A percentile compares a stretch with the other conserved stretches of the same genome.
Conservation (phyloP, 805 yeast species). For the Saturnispora silvae region DNA sequence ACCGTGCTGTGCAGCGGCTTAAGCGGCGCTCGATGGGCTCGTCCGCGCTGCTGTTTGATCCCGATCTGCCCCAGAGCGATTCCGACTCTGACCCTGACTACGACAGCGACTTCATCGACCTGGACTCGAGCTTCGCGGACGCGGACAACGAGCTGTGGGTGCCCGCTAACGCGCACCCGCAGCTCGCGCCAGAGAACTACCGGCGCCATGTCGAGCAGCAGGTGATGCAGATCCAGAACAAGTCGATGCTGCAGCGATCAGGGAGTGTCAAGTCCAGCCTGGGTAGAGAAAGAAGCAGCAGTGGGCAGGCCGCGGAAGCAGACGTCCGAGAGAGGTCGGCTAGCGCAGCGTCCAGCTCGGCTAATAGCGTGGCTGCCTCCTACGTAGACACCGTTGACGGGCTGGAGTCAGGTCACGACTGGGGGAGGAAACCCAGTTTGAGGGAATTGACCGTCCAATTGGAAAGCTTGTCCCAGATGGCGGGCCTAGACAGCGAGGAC, state of each 20-base stretch:
- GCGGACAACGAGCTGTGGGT: conserved; percentile 74
- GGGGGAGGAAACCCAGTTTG: conserved; percentile 41
- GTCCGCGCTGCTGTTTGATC: conserved; percentile 50
- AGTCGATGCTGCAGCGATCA: conserved; percentile 29
- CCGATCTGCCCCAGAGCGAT: conserved; percentile 45
- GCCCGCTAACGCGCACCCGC: conserved; percentile 91
- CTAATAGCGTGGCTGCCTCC: too few species aligned
- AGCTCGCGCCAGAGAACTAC: conserved; percentile 85
- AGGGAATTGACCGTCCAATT: conserved; percentile 67
- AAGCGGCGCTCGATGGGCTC: conserved; percentile 66
- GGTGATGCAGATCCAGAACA: conserved; percentile 34
- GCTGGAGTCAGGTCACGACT: conserved; percentile 2
- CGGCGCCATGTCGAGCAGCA: conserved; percentile 52
- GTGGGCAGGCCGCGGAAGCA: neutral
- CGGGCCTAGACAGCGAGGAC: conserved; percentile 69
- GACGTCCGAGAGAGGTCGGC: neutral
- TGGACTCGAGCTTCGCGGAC: conserved; percentile 9
- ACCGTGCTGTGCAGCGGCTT: conserved; percentile 61
- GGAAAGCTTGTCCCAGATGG: conserved; percentile 61
- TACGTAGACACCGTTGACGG: conserved; percentile 7
- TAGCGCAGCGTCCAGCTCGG: conserved; percentile 4
- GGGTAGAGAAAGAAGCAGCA: conserved; percentile 12
- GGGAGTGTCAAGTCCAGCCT: conserved; percentile 20
- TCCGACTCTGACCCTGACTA: conserved; percentile 18
- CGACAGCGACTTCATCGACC: conserved; percentile 12